Conservation (phyloP, 73 alveolate genomes). For the Paramecium biaurelia region DNA sequence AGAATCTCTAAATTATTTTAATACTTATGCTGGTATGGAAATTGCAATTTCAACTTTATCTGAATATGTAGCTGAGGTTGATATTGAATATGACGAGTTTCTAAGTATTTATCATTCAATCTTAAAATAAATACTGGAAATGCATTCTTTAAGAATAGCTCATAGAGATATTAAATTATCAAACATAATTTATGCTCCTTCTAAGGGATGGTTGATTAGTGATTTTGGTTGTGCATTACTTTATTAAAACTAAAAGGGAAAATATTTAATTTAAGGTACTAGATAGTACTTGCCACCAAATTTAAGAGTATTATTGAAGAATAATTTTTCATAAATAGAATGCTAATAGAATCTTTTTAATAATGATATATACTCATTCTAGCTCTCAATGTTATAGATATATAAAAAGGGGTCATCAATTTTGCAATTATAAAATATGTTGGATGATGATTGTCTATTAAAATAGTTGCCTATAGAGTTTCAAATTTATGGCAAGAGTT, state of each 20-base stretch:
- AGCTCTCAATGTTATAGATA: not conserved
- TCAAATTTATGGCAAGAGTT: not conserved
- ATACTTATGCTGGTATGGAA: not conserved
- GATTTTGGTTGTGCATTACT: not conserved
- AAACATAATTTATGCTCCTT: constrained; percentile 68
- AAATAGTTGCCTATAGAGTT: not conserved
- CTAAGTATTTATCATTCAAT: not conserved
- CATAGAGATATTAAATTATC: constrained; percentile 82
- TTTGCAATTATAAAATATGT: not conserved
- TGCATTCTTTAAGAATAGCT: constrained; percentile 79
- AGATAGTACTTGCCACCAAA: not conserved
- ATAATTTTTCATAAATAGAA: not conserved
- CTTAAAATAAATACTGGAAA: not conserved
- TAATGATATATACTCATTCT: not conserved
- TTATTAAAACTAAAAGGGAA: not conserved
- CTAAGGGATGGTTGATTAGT: not conserved
- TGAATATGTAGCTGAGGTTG: not conserved
- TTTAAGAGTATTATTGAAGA: not conserved
- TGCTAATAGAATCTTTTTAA: not conserved
- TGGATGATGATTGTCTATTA: not conserved
- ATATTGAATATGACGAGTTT: not conserved
- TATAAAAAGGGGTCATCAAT: not conserved
- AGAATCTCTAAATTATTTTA: not conserved
- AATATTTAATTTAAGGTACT: not conserved
- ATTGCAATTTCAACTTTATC: not conserved